Evolutionary conservation across 495 filamentous ascomycete genomes (phyloP).

Genomic region (Aspergillus sclerotiicarbonarius): DNA sequence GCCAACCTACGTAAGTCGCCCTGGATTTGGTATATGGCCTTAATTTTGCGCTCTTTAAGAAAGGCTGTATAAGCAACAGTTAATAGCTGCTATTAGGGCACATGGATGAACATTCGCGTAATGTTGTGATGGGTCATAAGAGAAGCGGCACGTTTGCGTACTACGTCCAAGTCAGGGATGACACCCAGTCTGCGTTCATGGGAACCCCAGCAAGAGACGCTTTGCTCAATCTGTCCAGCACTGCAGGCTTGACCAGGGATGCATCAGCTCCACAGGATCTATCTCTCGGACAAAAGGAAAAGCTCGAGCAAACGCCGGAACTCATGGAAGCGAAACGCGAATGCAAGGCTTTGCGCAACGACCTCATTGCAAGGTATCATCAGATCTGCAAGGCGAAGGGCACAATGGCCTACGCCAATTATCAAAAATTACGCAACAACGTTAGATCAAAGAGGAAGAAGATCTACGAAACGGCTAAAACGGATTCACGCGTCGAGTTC

Average conservation of each 20-base stretch:
- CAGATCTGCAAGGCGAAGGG: constrained; percentile 13
- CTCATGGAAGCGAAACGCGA: constrained; percentile 12
- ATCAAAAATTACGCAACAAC: constrained; percentile 5
- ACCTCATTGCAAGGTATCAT: constrained; percentile 16
- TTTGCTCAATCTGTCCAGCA: constrained; percentile 16
- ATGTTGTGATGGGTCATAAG: constrained; percentile 23
- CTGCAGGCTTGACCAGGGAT: constrained; percentile 20
- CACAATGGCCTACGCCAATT: constrained; percentile 15
- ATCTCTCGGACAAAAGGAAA: constrained; percentile 7
- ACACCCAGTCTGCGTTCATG: constrained; percentile 27
- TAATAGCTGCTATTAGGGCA: constrained; percentile 19
- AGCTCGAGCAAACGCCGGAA: constrained; percentile 12
- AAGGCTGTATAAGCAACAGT: neutral
- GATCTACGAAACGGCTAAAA: constrained; percentile 11
- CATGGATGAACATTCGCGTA: constrained; percentile 23
- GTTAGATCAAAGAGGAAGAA: constrained; percentile 15
- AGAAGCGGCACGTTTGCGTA: constrained; percentile 20
- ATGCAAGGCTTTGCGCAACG: constrained; percentile 2
- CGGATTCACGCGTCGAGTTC: constrained; percentile 7
- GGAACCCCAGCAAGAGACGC: constrained; percentile 23
- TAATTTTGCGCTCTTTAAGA: no score
- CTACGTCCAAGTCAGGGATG: constrained; percentile 21
- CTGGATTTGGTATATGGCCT: no score
- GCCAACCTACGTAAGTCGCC: constrained; percentile 16
- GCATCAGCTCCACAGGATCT: constrained; percentile 18